phyloP scores from a whole-genome alignment of 2,329 filamentous ascomycete species.

The Fonsecaea erecta region DNA sequence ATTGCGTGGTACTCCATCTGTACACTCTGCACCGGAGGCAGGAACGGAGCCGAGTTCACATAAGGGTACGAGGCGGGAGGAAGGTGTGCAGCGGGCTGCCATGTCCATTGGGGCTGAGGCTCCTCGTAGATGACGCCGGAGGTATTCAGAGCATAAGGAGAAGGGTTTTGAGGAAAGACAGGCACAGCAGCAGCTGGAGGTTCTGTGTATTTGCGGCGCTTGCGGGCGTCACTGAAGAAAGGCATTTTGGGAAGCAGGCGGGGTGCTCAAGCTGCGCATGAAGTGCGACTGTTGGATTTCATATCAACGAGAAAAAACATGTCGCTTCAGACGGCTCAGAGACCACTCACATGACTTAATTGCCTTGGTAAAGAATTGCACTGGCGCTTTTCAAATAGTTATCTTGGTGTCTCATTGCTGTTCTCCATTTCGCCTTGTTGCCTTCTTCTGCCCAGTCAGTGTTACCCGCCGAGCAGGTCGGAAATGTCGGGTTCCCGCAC shows the following conservation, averaged over 20 bases:
- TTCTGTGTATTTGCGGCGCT: slow-evolving; percentile 21
- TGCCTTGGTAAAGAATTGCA: not conserved
- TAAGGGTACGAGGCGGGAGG: not conserved
- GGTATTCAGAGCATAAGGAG: slow-evolving; percentile 14
- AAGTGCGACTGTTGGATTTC: not conserved
- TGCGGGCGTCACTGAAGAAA: slow-evolving; percentile 19
- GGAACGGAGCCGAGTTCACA: slow-evolving; percentile 17
- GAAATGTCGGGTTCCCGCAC: slow-evolving; percentile 9
- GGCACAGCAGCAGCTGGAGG: slow-evolving; percentile 1
- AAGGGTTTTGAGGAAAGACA: slow-evolving; percentile 9
- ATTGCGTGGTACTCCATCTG: slow-evolving; percentile 1
- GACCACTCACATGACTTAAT: not conserved
- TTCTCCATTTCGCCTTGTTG: slow-evolving; percentile 4
- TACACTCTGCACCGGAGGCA: slow-evolving; percentile 5
- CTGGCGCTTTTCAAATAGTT: not conserved
- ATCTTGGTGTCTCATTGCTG: not conserved
- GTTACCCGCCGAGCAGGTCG: not conserved
- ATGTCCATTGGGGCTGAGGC: slow-evolving; percentile 20
- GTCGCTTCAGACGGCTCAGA: not conserved
- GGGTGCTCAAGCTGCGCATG: not conserved
- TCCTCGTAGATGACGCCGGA: not conserved
- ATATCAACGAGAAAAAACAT: not conserved
- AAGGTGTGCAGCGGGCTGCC: slow-evolving; percentile 13
- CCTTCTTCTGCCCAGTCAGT: not conserved
- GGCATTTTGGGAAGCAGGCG: slow-evolving; percentile 9